Evolutionary conservation across 2,329 filamentous ascomycete species (phyloP).

Genomic region (Trichothecium sympodiale): DNA sequence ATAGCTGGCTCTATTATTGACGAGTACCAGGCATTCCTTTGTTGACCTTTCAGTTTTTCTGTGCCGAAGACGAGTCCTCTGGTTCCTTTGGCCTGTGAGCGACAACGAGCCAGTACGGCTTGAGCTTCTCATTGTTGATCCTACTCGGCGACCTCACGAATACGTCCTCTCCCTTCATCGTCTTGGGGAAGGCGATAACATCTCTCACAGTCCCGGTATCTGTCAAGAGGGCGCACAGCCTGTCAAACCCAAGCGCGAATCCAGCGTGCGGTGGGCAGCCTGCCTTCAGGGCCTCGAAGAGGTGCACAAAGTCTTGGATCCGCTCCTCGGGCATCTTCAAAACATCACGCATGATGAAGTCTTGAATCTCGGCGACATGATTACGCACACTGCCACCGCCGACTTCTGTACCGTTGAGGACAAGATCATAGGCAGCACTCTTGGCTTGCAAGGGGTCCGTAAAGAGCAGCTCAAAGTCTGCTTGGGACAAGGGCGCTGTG

Average conservation of each 20-base stretch:
- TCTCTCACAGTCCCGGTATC: conserved; percentile 71
- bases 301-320: conserved; percentile 71
- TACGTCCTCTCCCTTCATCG: conserved; percentile 75
- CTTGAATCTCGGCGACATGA: conserved; percentile 72
- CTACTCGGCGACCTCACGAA: conserved; percentile 68
- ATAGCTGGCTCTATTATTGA: too few relatives aligned
- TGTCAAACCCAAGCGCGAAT: conserved; percentile 85
- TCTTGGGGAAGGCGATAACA: conserved; percentile 96
- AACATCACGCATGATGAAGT: conserved; percentile 73
- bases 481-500: conserved; percentile 65
- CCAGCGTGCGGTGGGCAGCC: conserved; percentile 94
- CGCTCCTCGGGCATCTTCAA: conserved; percentile 64
- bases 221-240: conserved; percentile 70
- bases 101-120: conserved; percentile 24
- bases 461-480: conserved; percentile 65
- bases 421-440: conserved; percentile 91
- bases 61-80: too few relatives aligned
- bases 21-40: too few relatives aligned
- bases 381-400: conserved; percentile 91
- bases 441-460: conserved; percentile 59
- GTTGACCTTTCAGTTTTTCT: too few relatives aligned
- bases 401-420: conserved; percentile 89
- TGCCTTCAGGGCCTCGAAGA: conserved; percentile 69
- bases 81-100: too few relatives aligned
- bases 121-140: conserved; percentile 47